A percentile compares a stretch with the other conserved stretches of the same genome.
phyloP scores from a whole-genome alignment of 805 yeast species.

The Zygosaccharomyces rouxii region DNA sequence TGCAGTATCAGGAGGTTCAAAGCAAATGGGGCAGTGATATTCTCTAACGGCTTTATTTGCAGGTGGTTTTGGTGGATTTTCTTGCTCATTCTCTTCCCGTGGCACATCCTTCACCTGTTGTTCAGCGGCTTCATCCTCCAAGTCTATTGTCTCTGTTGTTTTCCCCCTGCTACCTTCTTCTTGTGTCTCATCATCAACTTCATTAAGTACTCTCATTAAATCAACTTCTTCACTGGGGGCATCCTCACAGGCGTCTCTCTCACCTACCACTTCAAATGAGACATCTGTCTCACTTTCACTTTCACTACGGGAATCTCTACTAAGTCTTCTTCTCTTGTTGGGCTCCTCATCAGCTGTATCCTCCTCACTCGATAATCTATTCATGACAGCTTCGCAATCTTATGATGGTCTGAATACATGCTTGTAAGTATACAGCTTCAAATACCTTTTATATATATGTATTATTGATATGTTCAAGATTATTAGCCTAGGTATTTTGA shows the following conservation, averaged over 20 bases:
- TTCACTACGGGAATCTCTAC: not conserved
- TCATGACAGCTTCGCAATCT: not conserved
- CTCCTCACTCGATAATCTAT: slow-evolving; percentile 1
- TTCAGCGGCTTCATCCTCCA: slow-evolving; percentile 31
- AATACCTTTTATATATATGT: too few species aligned
- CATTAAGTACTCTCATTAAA: slow-evolving; percentile 10
- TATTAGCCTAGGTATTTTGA: too few species aligned
- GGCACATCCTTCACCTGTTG: slow-evolving; percentile 40
- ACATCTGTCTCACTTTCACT: slow-evolving; percentile 15
- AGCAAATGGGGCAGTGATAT: slow-evolving; percentile 51
- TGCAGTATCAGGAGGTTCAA: slow-evolving; percentile 48
- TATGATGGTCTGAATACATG: too few species aligned
- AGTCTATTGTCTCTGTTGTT: slow-evolving; percentile 14
- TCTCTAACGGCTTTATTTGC: slow-evolving; percentile 34
- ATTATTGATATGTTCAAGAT: too few species aligned
- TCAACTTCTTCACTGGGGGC: slow-evolving; percentile 15
- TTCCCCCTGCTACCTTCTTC: slow-evolving; percentile 8
- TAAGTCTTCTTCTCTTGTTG: slow-evolving; percentile 9
- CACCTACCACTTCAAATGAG: slow-evolving; percentile 20
- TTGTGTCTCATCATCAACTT: slow-evolving; percentile 7
- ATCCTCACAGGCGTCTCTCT: slow-evolving; percentile 5
- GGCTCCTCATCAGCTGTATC: slow-evolving; percentile 8
- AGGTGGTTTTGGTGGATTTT: slow-evolving; percentile 13
- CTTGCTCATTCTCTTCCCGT: slow-evolving; percentile 32
- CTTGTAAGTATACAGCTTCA: too few species aligned